phyloP scores from a whole-genome alignment of 306 rosid species.

The Quillaja saponaria region DNA sequence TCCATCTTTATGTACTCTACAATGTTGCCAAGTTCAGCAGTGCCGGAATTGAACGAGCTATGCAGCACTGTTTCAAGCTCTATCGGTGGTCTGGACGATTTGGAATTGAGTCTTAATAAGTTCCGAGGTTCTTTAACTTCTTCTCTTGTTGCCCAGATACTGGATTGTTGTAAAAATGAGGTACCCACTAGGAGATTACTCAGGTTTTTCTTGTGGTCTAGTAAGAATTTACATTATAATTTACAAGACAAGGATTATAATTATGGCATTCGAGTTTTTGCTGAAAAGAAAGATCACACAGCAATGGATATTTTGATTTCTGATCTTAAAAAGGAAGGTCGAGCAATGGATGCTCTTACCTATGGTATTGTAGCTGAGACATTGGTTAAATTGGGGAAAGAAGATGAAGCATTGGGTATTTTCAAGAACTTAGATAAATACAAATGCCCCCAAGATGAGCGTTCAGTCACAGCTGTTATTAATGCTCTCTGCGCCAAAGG shows the following conservation, averaged over 20 bases:
- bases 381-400: slow-evolving; percentile 65
- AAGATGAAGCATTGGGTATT: slow-evolving; percentile 77
- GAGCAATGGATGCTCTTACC: slow-evolving; percentile 68
- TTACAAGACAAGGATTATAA: slow-evolving; percentile 71
- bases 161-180: slow-evolving; percentile 66
- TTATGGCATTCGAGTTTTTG: slow-evolving; percentile 58
- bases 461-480: slow-evolving; percentile 62
- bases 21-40: slow-evolving; percentile 21
- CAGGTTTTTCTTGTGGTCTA: slow-evolving; percentile 82
- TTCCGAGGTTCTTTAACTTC: slow-evolving; percentile 47
- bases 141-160: slow-evolving; percentile 58
- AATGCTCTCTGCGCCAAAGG: slow-evolving; percentile 73
- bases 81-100: slow-evolving; percentile 73
- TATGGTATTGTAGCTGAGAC: slow-evolving; percentile 58
- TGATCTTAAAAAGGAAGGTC: slow-evolving; percentile 61
- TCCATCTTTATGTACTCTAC: slow-evolving; percentile 38
- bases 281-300: slow-evolving; percentile 68
- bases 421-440: slow-evolving; percentile 71
- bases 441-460: slow-evolving; percentile 61
- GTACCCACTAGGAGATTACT: slow-evolving; percentile 72
- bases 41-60: slow-evolving; percentile 49
- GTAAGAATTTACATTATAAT: slow-evolving; percentile 47
- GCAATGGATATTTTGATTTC: slow-evolving; percentile 64
- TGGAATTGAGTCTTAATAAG: slow-evolving; percentile 54
- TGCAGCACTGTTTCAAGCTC: slow-evolving; percentile 44